Conservation (phyloP, 805 yeast genomes). For the Zygosaccharomyces bisporus region DNA sequence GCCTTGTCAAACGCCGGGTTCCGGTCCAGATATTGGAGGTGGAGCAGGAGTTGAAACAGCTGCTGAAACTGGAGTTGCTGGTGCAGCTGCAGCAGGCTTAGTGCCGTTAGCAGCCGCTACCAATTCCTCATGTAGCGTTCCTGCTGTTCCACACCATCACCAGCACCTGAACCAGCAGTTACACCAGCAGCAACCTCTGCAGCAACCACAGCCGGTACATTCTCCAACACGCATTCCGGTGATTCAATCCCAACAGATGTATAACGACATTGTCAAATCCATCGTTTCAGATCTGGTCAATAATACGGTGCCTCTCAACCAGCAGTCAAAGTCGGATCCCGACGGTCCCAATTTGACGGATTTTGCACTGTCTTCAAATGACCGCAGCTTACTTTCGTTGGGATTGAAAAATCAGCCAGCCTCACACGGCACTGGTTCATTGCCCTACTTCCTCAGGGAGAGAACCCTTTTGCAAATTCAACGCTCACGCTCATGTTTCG, state of each 20-base stretch:
- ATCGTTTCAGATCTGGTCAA: slow-evolving; percentile 27
- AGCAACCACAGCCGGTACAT: background rate
- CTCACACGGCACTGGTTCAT: slow-evolving; percentile 11
- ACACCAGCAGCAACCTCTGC: slow-evolving; percentile 4
- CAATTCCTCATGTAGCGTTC: background rate
- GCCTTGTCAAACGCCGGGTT: slow-evolving; percentile 5
- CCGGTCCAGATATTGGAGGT: background rate
- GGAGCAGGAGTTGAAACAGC: slow-evolving; percentile 2
- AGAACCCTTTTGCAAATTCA: slow-evolving; percentile 49
- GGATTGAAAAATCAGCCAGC: slow-evolving; percentile 19
- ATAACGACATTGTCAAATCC: slow-evolving; percentile 27
- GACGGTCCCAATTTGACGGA: slow-evolving; percentile 26
- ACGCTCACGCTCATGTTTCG: slow-evolving; percentile 59
- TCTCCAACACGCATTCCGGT: slow-evolving; percentile 8
- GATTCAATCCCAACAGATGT: slow-evolving; percentile 20
- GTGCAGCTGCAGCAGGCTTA: background rate
- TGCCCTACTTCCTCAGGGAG: slow-evolving; percentile 32
- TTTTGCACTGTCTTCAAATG: slow-evolving; percentile 31
- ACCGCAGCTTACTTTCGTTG: slow-evolving; percentile 24
- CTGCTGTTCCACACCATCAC: too few species aligned
- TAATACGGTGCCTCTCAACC: slow-evolving; percentile 21
- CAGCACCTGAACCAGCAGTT: too few species aligned
- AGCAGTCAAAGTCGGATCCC: slow-evolving; percentile 24
- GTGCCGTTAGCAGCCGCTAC: slow-evolving; percentile 2
- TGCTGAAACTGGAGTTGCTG: background rate